Percentiles rank a stretch among this genome's conserved stretches.
Evolutionary conservation across 2,329 filamentous ascomycete genomes (phyloP).

Genomic region (Colletotrichum godetiae): DNA sequence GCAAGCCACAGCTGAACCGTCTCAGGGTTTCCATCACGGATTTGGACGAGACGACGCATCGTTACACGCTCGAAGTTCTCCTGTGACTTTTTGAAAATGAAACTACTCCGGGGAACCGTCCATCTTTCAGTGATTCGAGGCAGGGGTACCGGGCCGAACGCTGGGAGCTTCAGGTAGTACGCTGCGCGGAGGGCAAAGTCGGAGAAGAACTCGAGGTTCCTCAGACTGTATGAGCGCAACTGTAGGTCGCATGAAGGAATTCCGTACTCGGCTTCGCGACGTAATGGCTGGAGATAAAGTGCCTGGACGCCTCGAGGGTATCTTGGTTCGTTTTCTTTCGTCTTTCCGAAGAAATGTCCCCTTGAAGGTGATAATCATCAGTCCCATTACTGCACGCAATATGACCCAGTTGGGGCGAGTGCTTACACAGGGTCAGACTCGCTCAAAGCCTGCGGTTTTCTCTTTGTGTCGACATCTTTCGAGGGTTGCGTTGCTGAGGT

Average conservation of each 20-base stretch:
- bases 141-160: constrained; percentile 85
- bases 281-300: constrained; percentile 86
- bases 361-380: not conserved
- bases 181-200: constrained; percentile 95
- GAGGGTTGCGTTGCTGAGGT: not conserved
- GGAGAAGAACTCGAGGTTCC: constrained; percentile 92
- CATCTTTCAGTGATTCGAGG: constrained; percentile 90
- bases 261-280: constrained; percentile 78
- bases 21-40: constrained; percentile 90
- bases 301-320: constrained; percentile 86
- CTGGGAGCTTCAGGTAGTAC: constrained; percentile 91
- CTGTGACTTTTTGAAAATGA: constrained; percentile 97
- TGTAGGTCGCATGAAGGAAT: constrained; percentile 92
- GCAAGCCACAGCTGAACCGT: constrained; percentile 92
- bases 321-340: constrained; percentile 51
- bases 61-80: constrained; percentile 98
- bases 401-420: too few species aligned
- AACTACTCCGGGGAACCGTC: constrained; percentile 90
- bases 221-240: constrained; percentile 88
- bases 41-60: constrained; percentile 85
- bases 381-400: not conserved
- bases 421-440: not conserved
- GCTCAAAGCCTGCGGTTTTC: not conserved
- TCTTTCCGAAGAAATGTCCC: not conserved
- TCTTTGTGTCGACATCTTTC: not conserved